Conservation (phyloP, 768 basidiomycete genomes). For the Pleurotus tuber-regium region DNA sequence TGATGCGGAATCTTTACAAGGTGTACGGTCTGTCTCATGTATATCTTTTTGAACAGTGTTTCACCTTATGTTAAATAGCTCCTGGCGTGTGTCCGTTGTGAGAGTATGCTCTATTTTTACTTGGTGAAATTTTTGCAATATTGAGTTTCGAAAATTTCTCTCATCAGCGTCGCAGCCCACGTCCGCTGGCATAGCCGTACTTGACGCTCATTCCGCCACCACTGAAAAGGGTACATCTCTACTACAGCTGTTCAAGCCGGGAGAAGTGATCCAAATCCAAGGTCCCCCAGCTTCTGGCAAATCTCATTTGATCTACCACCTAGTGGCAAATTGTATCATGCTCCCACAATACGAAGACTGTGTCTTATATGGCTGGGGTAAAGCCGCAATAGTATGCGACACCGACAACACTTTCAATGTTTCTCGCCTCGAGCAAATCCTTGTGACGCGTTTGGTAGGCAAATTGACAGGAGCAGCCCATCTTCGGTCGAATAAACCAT, state of each 20-base stretch:
- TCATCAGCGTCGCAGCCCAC: conserved; percentile 26
- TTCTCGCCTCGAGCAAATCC: conserved; percentile 48
- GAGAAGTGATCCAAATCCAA: conserved; percentile 75
- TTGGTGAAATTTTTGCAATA: background rate
- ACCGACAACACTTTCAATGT: conserved; percentile 66
- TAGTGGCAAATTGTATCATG: conserved; percentile 57
- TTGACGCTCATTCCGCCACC: conserved; percentile 29
- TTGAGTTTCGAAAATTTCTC: conserved; percentile 8
- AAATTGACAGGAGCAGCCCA: background rate
- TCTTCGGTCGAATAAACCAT: conserved; percentile 21
- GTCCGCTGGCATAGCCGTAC: conserved; percentile 27
- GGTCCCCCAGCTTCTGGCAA: conserved; percentile 76
- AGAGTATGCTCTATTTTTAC: conserved; percentile 26
- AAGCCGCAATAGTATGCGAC: conserved; percentile 68
- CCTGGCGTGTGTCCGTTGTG: conserved; percentile 35
- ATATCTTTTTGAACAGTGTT: background rate
- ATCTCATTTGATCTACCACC: conserved; percentile 70
- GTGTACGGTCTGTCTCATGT: conserved; percentile 13
- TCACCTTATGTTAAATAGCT: conserved; percentile 32
- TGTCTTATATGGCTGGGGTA: conserved; percentile 56
- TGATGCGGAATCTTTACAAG: conserved; percentile 31
- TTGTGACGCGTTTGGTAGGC: conserved; percentile 41
- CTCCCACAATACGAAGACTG: conserved; percentile 35
- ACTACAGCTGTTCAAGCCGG: conserved; percentile 30
- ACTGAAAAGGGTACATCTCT: conserved; percentile 2